phyloP scores from a whole-genome alignment of 169 alveolate genomes.

The Theileria orientalis region DNA sequence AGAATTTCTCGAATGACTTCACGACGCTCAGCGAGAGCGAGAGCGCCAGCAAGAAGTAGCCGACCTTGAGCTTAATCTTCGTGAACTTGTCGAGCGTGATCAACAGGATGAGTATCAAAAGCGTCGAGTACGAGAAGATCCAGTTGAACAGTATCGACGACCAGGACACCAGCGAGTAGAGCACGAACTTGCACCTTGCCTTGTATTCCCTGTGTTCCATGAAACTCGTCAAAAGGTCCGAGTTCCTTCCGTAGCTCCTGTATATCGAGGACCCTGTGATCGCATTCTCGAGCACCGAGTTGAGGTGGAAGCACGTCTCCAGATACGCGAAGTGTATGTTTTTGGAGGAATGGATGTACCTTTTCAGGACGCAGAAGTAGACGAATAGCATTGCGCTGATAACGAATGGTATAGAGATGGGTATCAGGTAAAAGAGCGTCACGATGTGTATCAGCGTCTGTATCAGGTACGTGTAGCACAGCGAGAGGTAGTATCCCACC shows the following conservation, averaged over 20 bases:
- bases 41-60: not conserved
- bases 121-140: not conserved
- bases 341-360: conserved; percentile 21
- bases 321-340: conserved; percentile 27
- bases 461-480: not conserved
- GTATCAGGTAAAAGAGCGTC: conserved; percentile 34
- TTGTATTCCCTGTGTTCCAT: conserved; percentile 16
- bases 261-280: conserved; percentile 35
- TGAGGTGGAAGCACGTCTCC: conserved; percentile 19
- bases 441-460: conserved; percentile 17
- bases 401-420: conserved; percentile 21
- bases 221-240: conserved; percentile 6
- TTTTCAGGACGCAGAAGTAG: conserved; percentile 2
- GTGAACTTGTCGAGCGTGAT: not conserved
- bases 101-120: not conserved
- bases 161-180: conserved; percentile 30
- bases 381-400: not conserved
- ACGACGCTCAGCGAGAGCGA: not conserved
- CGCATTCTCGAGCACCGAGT: conserved; percentile 31
- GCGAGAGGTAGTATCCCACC: conserved; percentile 20
- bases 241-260: conserved; percentile 42
- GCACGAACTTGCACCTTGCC: conserved; percentile 15
- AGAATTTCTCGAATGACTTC: conserved; percentile 23
- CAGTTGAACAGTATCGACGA: conserved; percentile 26
- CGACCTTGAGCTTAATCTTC: not conserved